phyloP scores from a whole-genome alignment of 2,329 filamentous ascomycete genomes.

The Fusarium succisae region DNA sequence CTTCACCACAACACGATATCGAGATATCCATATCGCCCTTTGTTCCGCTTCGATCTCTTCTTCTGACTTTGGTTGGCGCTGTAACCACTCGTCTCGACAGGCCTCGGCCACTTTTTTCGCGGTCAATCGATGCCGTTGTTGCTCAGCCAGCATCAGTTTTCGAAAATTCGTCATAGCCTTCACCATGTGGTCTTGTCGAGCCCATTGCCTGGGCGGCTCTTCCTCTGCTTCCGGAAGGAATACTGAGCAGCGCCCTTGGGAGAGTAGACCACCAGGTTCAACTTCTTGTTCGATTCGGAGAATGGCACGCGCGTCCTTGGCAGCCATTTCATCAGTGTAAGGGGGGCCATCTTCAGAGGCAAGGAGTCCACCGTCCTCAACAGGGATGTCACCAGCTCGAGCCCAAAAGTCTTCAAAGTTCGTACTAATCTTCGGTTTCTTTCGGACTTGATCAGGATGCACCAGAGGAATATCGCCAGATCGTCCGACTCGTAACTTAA shows the following conservation, averaged over 20 bases:
- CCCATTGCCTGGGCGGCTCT: slow-evolving; percentile 81
- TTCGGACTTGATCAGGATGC: slow-evolving; percentile 66
- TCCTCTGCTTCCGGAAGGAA: slow-evolving; percentile 77
- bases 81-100: slow-evolving; percentile 78
- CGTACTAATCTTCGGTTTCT: slow-evolving; percentile 61
- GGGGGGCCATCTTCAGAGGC: slow-evolving; percentile 63
- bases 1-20: slow-evolving; percentile 77
- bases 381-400: slow-evolving; percentile 59
- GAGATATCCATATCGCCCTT: slow-evolving; percentile 69
- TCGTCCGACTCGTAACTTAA: slow-evolving; percentile 57
- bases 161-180: slow-evolving; percentile 84
- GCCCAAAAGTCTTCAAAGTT: slow-evolving; percentile 68
- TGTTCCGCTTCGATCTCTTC: slow-evolving; percentile 87
- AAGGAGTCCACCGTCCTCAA: slow-evolving; percentile 67
- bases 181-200: slow-evolving; percentile 86
- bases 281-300: slow-evolving; percentile 76
- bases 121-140: slow-evolving; percentile 76
- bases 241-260: slow-evolving; percentile 72
- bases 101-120: slow-evolving; percentile 85
- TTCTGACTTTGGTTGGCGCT: slow-evolving; percentile 76
- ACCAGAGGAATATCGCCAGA: slow-evolving; percentile 62
- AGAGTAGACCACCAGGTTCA: slow-evolving; percentile 79
- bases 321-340: slow-evolving; percentile 70
- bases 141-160: slow-evolving; percentile 81
- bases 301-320: slow-evolving; percentile 75